A percentile compares a stretch with the other conserved stretches of the same genome.
Evolutionary conservation across 2,329 filamentous ascomycete genomes (phyloP).

Genomic region (Diaporthe helianthi): DNA sequence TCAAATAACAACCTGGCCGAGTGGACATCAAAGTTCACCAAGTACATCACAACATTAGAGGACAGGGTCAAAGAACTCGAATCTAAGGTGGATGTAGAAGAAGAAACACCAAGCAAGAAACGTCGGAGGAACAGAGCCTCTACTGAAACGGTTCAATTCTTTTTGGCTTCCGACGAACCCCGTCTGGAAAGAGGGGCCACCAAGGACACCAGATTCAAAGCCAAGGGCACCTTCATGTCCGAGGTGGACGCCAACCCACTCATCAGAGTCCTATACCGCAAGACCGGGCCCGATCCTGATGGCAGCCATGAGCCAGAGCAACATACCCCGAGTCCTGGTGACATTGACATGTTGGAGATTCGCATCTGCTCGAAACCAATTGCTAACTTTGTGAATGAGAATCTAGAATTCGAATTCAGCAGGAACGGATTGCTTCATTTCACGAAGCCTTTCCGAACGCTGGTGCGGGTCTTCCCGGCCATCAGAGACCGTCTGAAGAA

Average conservation of each 20-base stretch:
- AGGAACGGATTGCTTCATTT: background rate
- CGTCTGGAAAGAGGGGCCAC: background rate
- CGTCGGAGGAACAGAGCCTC: background rate
- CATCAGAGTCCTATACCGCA: background rate
- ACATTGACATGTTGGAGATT: background rate
- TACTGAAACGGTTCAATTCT: background rate
- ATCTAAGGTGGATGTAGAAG: background rate
- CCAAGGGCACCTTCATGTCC: background rate
- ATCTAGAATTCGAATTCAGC: background rate
- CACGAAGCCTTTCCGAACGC: background rate
- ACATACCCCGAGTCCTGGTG: background rate
- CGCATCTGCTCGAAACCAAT: background rate
- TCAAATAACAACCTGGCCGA: background rate
- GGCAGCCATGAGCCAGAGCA: background rate
- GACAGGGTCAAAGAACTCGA: background rate
- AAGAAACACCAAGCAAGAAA: background rate
- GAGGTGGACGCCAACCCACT: background rate
- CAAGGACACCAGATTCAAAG: background rate
- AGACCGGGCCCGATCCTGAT: background rate
- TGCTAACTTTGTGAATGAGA: background rate
- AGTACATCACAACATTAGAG: background rate
- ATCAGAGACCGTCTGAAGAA: background rate
- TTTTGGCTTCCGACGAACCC: background rate
- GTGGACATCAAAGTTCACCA: background rate
- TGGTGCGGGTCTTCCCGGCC: background rate